A percentile compares a stretch with the other conserved stretches of the same genome.
These are phyloP conservation scores for Kuraishia piskuri DNA, from an alignment of 805 yeast genomes.

Conservation along the genomic window DNA sequence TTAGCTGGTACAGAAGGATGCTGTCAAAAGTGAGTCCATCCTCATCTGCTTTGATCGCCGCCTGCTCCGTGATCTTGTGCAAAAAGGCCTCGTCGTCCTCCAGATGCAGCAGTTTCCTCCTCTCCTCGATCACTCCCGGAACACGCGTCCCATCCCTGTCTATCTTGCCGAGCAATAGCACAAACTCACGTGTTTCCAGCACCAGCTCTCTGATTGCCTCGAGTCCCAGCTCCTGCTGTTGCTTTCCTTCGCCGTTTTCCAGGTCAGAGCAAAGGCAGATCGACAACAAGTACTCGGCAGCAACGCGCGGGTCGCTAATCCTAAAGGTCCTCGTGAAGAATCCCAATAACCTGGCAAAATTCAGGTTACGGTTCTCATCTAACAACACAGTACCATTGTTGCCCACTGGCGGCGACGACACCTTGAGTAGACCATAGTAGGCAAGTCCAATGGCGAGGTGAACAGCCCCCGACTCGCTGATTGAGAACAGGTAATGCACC, in stretches of 20 bases:
- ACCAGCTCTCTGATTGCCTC: constrained; percentile 80
- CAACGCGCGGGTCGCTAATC: constrained; percentile 79
- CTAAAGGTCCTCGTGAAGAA: constrained; percentile 78
- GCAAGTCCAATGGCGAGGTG: constrained; percentile 80
- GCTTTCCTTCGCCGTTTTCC: constrained; percentile 16
- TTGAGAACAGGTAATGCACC: constrained; percentile 49
- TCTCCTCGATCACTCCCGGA: constrained; percentile 79
- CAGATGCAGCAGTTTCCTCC: constrained; percentile 57
- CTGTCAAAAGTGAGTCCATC: constrained; percentile 88
- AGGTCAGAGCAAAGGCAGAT: constrained; percentile 48
- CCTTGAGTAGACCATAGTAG: constrained; percentile 58
- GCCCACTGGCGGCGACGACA: not conserved
- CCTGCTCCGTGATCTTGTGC: constrained; percentile 67
- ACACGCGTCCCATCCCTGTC: constrained; percentile 65
- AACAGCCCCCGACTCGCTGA: constrained; percentile 77
- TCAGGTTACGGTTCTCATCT: constrained; percentile 11
- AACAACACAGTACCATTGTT: not conserved
- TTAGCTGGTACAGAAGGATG: constrained; percentile 73
- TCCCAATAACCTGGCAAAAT: constrained; percentile 62
- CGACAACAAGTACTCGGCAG: constrained; percentile 79
- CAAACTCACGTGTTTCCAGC: constrained; percentile 78
- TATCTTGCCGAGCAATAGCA: constrained; percentile 75
- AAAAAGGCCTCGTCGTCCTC: constrained; percentile 51
- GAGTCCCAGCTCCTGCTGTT: constrained; percentile 52
- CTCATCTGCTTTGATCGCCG: constrained; percentile 82